Conservation (phyloP, 306 rosid genomes). For the Lablab purpureus region DNA sequence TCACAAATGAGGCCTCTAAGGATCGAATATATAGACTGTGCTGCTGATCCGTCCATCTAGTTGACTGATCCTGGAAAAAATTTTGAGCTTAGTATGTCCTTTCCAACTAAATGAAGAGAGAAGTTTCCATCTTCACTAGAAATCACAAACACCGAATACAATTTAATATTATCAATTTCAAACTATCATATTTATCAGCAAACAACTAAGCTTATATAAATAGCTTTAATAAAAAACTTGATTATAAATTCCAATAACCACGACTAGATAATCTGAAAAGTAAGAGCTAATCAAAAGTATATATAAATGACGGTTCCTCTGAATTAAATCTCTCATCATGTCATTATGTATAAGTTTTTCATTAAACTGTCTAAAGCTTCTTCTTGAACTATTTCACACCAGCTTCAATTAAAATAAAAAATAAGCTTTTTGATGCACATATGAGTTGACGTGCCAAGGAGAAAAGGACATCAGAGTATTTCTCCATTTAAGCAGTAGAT, state of each 20-base stretch:
- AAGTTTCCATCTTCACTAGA: slow-evolving; percentile 9
- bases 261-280: slow-evolving; percentile 36
- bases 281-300: slow-evolving; percentile 19
- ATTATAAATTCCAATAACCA: slow-evolving; percentile 30
- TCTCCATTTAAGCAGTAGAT: slow-evolving; percentile 38
- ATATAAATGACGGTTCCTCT: background rate
- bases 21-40: slow-evolving; percentile 75
- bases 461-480: slow-evolving; percentile 17
- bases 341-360: slow-evolving; percentile 4
- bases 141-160: slow-evolving; percentile 12
- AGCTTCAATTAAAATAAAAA: slow-evolving; percentile 14
- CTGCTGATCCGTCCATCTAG: slow-evolving; percentile 84
- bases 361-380: slow-evolving; percentile 18
- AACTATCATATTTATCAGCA: slow-evolving; percentile 24
- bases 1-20: slow-evolving; percentile 84
- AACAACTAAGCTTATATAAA: slow-evolving; percentile 20
- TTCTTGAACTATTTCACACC: slow-evolving; percentile 19
- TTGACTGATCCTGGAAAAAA: slow-evolving; percentile 57
- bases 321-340: slow-evolving; percentile 29
- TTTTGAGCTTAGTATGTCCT: slow-evolving; percentile 33
- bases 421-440: background rate
- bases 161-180: slow-evolving; percentile 14
- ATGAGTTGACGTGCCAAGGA: background rate
- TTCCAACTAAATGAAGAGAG: slow-evolving; percentile 36
- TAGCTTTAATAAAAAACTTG: no score